These are phyloP conservation scores for Gynochthodes officinalis DNA, from an alignment of 257 asterid species.

Conservation along the genomic window DNA sequence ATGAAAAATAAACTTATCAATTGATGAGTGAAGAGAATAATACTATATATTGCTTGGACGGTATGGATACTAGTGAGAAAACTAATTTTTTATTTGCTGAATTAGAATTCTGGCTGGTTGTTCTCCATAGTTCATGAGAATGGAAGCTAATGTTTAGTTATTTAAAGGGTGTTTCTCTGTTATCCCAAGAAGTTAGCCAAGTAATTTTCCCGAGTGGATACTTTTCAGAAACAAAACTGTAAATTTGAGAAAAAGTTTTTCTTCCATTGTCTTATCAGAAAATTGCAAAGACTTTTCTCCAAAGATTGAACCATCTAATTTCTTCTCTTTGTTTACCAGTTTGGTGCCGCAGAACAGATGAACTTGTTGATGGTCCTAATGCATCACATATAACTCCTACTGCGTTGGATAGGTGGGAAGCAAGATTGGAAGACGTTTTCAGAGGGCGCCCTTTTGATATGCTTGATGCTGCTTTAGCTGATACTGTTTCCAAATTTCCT, in stretches of 20 bases:
- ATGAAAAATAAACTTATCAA: background rate
- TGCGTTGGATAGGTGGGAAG: conserved; percentile 94
- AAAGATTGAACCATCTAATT: background rate
- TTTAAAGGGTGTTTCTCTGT: background rate
- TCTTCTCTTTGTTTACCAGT: conserved; percentile 40
- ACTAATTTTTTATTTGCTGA: background rate
- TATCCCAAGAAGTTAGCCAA: background rate
- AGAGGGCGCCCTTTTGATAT: conserved; percentile 89
- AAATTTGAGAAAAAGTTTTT: background rate
- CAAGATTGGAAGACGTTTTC: conserved; percentile 81
- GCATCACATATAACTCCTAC: conserved; percentile 93
- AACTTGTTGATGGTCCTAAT: conserved; percentile 98
- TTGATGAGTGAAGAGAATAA: background rate
- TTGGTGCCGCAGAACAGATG: conserved; percentile 99
- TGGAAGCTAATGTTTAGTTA: background rate
- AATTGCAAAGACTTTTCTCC: background rate
- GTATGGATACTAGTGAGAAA: background rate
- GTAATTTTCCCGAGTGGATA: background rate
- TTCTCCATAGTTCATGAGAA: conserved; percentile 4
- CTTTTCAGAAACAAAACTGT: background rate
- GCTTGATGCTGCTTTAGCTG: conserved; percentile 97
- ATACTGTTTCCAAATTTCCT: conserved; percentile 70
- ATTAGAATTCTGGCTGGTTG: background rate
- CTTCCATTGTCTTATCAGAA: background rate
- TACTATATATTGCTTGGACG: background rate